A percentile compares a stretch with the other conserved stretches of the same genome.
Conservation (phyloP, 495 filamentous ascomycete genomes). For the Amphirosellinia nigrospora region DNA sequence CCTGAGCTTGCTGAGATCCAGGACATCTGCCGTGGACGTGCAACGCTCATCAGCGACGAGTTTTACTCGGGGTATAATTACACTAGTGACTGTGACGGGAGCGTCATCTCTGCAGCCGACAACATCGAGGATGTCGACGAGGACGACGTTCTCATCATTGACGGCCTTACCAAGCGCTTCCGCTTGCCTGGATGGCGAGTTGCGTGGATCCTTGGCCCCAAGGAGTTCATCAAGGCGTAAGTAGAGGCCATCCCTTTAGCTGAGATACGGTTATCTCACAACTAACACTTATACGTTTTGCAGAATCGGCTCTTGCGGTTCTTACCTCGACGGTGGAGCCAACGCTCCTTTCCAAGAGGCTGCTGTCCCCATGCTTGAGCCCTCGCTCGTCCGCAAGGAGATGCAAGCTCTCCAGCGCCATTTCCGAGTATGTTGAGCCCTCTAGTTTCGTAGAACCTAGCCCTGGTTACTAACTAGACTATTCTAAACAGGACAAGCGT, state of each 20-base stretch:
- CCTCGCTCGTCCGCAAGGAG: conserved; percentile 75
- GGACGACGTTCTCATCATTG: conserved; percentile 85
- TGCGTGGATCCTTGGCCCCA: conserved; percentile 93
- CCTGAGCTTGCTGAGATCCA: conserved; percentile 86
- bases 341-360: conserved; percentile 97
- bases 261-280: neutral
- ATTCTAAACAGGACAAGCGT: conserved; percentile 64
- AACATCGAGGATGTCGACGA: conserved; percentile 76
- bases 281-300: neutral
- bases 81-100: conserved; percentile 86
- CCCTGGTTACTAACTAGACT: conserved; percentile 12
- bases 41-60: conserved; percentile 92
- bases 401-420: conserved; percentile 89
- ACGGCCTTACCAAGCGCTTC: conserved; percentile 96
- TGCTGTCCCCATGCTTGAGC: conserved; percentile 89
- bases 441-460: neutral
- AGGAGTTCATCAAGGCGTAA: conserved; percentile 90
- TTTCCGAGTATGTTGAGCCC: conserved; percentile 60
- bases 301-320: conserved; percentile 84
- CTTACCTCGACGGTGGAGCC: conserved; percentile 94
- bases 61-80: conserved; percentile 98
- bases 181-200: conserved; percentile 95
- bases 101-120: conserved; percentile 83
- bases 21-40: conserved; percentile 87
- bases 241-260: conserved; percentile 14